phyloP scores from a whole-genome alignment of 306 rosid species.

The Cicer pinnatifidum region DNA sequence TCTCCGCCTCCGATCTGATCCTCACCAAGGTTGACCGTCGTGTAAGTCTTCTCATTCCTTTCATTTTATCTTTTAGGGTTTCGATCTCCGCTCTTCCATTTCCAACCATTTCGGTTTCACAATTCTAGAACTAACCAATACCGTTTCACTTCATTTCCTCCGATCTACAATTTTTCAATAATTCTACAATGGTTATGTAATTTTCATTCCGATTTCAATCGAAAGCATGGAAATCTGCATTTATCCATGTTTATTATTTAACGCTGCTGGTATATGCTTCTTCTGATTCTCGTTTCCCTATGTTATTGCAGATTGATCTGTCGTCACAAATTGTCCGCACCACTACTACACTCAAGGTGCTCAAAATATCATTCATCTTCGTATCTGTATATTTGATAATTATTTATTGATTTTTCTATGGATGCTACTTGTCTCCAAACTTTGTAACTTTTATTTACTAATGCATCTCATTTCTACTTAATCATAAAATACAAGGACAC shows the following conservation, averaged over 20 bases:
- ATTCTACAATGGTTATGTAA: background rate
- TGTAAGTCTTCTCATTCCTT: conserved; percentile 53
- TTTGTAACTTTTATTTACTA: background rate
- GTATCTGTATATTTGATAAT: background rate
- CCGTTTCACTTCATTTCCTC: conserved; percentile 20
- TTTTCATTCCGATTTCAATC: conserved; percentile 2
- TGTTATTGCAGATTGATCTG: conserved; percentile 77
- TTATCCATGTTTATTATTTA: conserved; percentile 1
- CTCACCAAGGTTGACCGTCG: conserved; percentile 94
- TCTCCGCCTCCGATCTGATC: conserved; percentile 88
- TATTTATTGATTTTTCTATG: conserved; percentile 22
- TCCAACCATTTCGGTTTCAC: background rate
- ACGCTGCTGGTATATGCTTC: conserved; percentile 4
- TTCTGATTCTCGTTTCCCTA: conserved; percentile 28
- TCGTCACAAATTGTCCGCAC: conserved; percentile 84
- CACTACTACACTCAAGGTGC: conserved; percentile 81
- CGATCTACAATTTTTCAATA: conserved; percentile 37
- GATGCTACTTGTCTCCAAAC: conserved; percentile 11
- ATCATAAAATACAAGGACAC: background rate
- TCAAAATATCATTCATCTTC: background rate
- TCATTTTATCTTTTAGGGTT: conserved; percentile 43
- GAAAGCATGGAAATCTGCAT: background rate
- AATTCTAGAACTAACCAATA: background rate
- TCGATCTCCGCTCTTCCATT: conserved; percentile 1
- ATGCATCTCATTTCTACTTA: conserved; percentile 16